A percentile compares a stretch with the other conserved stretches of the same genome.
These are phyloP conservation scores for Heritiera littoralis DNA, from an alignment of 345 rosid genomes.

Conservation along the genomic window DNA sequence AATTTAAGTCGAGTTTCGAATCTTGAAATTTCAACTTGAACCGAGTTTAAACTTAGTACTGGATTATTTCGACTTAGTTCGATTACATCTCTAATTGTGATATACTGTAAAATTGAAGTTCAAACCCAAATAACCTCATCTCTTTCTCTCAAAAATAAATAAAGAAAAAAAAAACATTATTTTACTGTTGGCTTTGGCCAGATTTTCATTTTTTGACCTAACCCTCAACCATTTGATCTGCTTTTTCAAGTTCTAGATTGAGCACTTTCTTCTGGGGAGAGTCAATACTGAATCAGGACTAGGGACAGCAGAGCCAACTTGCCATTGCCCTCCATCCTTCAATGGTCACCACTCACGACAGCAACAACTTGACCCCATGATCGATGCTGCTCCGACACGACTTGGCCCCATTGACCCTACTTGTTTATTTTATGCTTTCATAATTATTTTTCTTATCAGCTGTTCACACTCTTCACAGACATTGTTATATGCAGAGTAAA, in stretches of 20 bases:
- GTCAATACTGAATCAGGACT: background rate
- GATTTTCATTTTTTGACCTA: background rate
- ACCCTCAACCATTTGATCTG: background rate
- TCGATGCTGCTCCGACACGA: slow-evolving; percentile 17
- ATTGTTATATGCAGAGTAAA: background rate
- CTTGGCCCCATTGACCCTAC: background rate
- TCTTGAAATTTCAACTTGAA: too few relatives aligned
- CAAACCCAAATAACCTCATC: too few relatives aligned
- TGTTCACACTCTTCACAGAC: slow-evolving; percentile 7
- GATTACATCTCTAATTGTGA: too few relatives aligned
- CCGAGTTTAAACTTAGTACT: too few relatives aligned
- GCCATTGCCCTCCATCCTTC: slow-evolving; percentile 23
- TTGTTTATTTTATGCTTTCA: background rate
- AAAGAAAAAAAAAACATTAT: too few relatives aligned
- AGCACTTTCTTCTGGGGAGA: background rate
- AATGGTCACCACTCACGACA: slow-evolving; percentile 31
- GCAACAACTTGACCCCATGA: slow-evolving; percentile 29
- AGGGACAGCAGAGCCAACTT: slow-evolving; percentile 11
- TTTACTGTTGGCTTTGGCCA: background rate
- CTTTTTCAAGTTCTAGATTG: background rate
- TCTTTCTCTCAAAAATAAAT: too few relatives aligned
- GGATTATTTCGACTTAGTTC: too few relatives aligned
- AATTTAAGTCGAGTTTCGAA: too few relatives aligned
- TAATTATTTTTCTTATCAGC: too few relatives aligned
- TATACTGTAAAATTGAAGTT: too few relatives aligned